These are phyloP conservation scores for Aspergillus piperis DNA, from an alignment of 2,329 filamentous ascomycete species.

Conservation along the genomic window DNA sequence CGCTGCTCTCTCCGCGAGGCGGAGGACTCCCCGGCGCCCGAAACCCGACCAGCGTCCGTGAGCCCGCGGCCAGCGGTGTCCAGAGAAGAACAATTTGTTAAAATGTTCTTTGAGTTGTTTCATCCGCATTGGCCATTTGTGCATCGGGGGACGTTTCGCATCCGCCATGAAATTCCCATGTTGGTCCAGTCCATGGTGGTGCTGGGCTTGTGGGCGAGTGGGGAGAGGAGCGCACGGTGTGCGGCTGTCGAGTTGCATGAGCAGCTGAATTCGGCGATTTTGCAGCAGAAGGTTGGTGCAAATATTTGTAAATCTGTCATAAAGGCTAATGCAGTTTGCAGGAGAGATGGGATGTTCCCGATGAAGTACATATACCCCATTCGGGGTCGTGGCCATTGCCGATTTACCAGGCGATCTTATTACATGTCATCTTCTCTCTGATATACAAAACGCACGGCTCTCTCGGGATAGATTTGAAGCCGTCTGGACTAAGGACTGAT, in stretches of 20 bases:
- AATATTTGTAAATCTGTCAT: too few species aligned
- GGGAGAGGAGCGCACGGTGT: slow-evolving; percentile 18
- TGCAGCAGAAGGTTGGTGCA: slow-evolving; percentile 27
- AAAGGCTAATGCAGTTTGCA: slow-evolving; percentile 5
- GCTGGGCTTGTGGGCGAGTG: slow-evolving; percentile 30
- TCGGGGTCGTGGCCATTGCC: slow-evolving; percentile 31
- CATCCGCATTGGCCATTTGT: slow-evolving; percentile 35
- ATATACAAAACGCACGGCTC: slow-evolving; percentile 1
- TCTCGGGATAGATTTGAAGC: slow-evolving; percentile 19
- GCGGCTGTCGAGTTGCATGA: slow-evolving; percentile 29
- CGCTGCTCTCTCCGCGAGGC: slow-evolving; percentile 15
- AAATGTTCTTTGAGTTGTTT: slow-evolving; percentile 30
- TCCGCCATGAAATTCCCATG: slow-evolving; percentile 23
- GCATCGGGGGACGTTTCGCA: slow-evolving; percentile 25
- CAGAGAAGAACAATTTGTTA: slow-evolving; percentile 20
- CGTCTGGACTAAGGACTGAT: slow-evolving; percentile 9
- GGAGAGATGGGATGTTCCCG: slow-evolving; percentile 28
- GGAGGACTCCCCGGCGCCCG: not conserved
- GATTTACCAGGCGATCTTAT: slow-evolving; percentile 35
- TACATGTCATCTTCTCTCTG: slow-evolving; percentile 33
- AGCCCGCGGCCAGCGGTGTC: not conserved
- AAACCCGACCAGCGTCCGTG: not conserved
- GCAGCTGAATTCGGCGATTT: slow-evolving; percentile 25
- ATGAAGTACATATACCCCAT: not conserved
- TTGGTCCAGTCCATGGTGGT: slow-evolving; percentile 33